phyloP scores from a whole-genome alignment of 192 early-diverging fungal species.

The Linnemannia hyalina region DNA sequence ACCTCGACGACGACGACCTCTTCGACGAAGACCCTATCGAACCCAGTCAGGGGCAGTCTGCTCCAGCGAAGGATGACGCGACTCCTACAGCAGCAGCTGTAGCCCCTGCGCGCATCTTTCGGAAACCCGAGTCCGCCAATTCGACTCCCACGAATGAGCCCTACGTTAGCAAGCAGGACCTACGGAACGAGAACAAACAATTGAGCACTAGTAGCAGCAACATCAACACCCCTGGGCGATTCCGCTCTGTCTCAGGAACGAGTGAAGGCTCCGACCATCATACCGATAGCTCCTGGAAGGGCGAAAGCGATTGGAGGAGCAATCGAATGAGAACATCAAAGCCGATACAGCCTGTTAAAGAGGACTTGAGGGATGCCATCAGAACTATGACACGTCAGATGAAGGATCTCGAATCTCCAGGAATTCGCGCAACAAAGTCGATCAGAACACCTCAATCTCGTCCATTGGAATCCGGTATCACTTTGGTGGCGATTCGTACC shows the following conservation, averaged over 20 bases:
- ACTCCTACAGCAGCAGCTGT: background rate
- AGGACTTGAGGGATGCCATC: background rate
- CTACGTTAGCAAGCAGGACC: background rate
- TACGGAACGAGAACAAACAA: background rate
- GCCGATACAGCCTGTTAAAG: background rate
- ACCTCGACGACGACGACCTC: conserved; percentile 5
- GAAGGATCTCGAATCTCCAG: background rate
- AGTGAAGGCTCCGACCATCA: background rate
- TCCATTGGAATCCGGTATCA: background rate
- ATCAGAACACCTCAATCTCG: background rate
- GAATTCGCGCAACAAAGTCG: background rate
- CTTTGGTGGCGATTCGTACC: background rate
- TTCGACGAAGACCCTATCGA: background rate
- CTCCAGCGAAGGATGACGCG: background rate
- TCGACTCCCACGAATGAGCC: background rate
- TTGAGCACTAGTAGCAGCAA: background rate
- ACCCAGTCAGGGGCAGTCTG: background rate
- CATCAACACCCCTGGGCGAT: background rate
- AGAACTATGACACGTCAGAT: background rate
- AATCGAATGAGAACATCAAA: too few relatives aligned
- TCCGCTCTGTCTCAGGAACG: background rate
- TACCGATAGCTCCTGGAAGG: background rate
- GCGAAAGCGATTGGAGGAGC: background rate
- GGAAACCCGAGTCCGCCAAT: background rate
- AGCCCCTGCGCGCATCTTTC: background rate